Evolutionary conservation across 257 asterid genomes (phyloP).

Genomic region (Solanum pennellii): DNA sequence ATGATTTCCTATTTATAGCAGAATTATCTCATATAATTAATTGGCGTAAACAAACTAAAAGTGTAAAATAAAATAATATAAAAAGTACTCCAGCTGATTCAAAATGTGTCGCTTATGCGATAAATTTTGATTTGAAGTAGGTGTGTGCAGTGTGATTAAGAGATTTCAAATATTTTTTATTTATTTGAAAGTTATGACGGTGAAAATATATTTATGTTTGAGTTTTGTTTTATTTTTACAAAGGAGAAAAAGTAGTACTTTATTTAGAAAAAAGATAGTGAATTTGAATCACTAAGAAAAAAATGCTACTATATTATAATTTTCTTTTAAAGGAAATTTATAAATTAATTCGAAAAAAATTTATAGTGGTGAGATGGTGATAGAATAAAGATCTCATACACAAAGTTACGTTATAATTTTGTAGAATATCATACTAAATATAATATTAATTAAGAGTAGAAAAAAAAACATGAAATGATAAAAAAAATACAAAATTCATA

Average conservation of each 20-base stretch:
- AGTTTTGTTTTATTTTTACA: no score
- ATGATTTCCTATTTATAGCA: not conserved
- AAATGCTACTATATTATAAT: no score
- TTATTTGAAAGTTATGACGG: no score
- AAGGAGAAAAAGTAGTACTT: not conserved
- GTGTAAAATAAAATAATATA: no score
- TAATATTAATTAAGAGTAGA: not conserved
- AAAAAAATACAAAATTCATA: not conserved
- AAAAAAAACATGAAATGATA: not conserved
- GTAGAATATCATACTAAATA: not conserved
- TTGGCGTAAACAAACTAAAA: not conserved
- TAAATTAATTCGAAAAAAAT: not conserved
- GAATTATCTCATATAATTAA: no score
- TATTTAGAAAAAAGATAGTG: no score
- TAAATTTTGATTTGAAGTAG: not conserved
- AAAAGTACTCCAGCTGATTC: not conserved
- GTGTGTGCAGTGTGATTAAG: not conserved
- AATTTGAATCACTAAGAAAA: no score
- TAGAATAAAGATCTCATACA: not conserved
- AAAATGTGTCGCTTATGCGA: no score
- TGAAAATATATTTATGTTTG: no score
- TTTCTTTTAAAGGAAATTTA: no score
- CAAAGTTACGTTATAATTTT: not conserved
- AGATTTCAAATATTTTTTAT: no score
- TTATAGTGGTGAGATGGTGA: not conserved